Percentiles rank a stretch among this genome's conserved stretches.
Conservation (phyloP, 805 yeast genomes). For the Sugiyamaella lignohabitans region DNA sequence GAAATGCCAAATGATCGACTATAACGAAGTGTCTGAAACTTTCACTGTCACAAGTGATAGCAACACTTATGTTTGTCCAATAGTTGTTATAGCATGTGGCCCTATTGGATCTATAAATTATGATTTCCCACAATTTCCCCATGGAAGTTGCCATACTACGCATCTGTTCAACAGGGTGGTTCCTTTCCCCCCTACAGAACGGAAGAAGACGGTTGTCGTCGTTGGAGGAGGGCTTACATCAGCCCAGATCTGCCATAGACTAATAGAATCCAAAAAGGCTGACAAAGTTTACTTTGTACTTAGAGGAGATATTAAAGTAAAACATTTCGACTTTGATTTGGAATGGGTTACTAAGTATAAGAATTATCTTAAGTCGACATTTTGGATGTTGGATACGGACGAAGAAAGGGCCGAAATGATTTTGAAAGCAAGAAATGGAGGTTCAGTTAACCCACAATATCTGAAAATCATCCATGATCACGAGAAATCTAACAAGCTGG, state of each 20-base stretch:
- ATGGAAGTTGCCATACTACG: slow-evolving; percentile 16
- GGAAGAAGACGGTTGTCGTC: slow-evolving; percentile 19
- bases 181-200: slow-evolving; percentile 7
- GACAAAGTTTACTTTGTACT: slow-evolving; percentile 32
- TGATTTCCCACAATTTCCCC: slow-evolving; percentile 8
- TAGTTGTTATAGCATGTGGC: slow-evolving; percentile 16
- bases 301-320: slow-evolving; percentile 37
- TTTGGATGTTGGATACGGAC: slow-evolving; percentile 39
- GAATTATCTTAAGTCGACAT: slow-evolving; percentile 39
- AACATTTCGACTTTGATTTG: slow-evolving; percentile 43
- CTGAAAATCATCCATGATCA: slow-evolving; percentile 31
- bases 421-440: slow-evolving; percentile 40
- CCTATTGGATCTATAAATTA: slow-evolving; percentile 15
- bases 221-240: slow-evolving; percentile 45
- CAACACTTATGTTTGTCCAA: slow-evolving; percentile 30
- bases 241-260: slow-evolving; percentile 40
- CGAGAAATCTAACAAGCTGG: slow-evolving; percentile 31
- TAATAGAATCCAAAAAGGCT: slow-evolving; percentile 29
- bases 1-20: slow-evolving; percentile 32
- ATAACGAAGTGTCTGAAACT: slow-evolving; percentile 30
- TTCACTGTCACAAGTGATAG: slow-evolving; percentile 32
- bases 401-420: slow-evolving; percentile 39
- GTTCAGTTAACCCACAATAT: slow-evolving; percentile 42
- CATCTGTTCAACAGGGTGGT: slow-evolving; percentile 10
- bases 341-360: slow-evolving; percentile 48